Evolutionary conservation across 164 flowering plant genomes (phyloP).

Genomic region (Santalum album): DNA sequence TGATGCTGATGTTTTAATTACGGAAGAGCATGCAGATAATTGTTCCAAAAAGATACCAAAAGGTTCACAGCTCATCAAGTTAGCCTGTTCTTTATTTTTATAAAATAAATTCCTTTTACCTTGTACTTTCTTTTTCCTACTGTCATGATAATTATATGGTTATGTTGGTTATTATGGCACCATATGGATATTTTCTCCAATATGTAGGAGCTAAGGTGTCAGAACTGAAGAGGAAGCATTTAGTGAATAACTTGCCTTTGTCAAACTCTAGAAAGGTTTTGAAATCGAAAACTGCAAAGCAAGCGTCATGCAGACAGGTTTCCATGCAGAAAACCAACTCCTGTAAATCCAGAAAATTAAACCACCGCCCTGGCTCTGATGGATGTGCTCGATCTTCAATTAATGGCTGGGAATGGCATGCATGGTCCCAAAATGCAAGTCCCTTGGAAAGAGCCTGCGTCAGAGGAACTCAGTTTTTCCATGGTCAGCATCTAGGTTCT

Average conservation of each 20-base stretch:
- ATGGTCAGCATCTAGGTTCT: conserved; percentile 21
- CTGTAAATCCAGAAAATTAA: conserved; percentile 22
- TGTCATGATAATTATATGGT: background rate
- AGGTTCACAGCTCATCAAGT: conserved; percentile 11
- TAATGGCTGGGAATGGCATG: conserved; percentile 96
- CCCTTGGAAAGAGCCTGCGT: conserved; percentile 67
- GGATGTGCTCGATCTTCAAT: conserved; percentile 95
- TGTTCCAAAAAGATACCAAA: conserved; percentile 17
- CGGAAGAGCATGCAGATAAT: conserved; percentile 8
- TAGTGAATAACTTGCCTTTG: conserved; percentile 15
- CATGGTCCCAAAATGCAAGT: conserved; percentile 69
- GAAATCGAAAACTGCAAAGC: conserved; percentile 24
- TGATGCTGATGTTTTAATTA: conserved; percentile 11
- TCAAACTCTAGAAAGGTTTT: conserved; percentile 20
- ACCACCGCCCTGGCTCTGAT: conserved; percentile 51
- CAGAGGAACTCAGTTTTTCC: conserved; percentile 44
- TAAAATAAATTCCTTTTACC: background rate
- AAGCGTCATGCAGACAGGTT: conserved; percentile 18
- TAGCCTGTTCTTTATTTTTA: background rate
- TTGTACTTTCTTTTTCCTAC: background rate
- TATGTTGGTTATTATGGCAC: background rate
- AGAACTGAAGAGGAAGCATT: conserved; percentile 38
- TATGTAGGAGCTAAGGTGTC: conserved; percentile 29
- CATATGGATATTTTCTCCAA: too few species aligned
- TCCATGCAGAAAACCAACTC: conserved; percentile 25